Conservation (phyloP, 768 basidiomycete genomes). For the Lanmaoa rubissima region DNA sequence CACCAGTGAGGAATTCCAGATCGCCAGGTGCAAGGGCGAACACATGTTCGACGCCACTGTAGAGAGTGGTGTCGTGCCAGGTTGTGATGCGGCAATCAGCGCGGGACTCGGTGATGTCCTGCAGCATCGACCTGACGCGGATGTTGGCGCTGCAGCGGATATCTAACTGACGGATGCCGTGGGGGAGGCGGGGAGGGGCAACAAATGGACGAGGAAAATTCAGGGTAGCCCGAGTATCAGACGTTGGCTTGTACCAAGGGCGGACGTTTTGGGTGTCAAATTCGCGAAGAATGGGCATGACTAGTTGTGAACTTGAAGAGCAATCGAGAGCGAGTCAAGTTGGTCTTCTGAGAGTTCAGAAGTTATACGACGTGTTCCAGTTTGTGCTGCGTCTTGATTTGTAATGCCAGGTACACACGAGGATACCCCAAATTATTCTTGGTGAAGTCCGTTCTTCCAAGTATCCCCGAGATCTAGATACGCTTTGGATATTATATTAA, state of each 20-base stretch:
- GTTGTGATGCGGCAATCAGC: slow-evolving; percentile 7
- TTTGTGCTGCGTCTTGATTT: background rate
- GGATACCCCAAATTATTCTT: background rate
- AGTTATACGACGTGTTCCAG: no score
- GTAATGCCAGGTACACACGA: background rate
- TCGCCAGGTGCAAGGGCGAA: slow-evolving; percentile 9
- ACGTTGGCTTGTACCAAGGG: background rate
- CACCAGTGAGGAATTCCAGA: slow-evolving; percentile 16
- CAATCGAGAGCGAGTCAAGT: background rate
- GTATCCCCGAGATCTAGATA: background rate
- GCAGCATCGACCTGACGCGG: slow-evolving; percentile 7
- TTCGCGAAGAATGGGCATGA: slow-evolving; percentile 15
- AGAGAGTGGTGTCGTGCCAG: slow-evolving; percentile 1
- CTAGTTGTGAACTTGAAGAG: background rate
- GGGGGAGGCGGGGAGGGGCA: slow-evolving; percentile 17
- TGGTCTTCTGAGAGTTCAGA: background rate
- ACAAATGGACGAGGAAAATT: slow-evolving; percentile 14
- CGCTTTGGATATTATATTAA: background rate
- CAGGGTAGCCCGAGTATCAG: slow-evolving; percentile 8
- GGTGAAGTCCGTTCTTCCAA: no score
- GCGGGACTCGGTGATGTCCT: background rate
- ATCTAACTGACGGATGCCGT: slow-evolving; percentile 14
- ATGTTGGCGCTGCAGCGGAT: slow-evolving; percentile 7
- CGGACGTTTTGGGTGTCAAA: slow-evolving; percentile 10
- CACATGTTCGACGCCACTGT: background rate